phyloP scores from a whole-genome alignment of 345 rosid species.

The Heritiera littoralis region DNA sequence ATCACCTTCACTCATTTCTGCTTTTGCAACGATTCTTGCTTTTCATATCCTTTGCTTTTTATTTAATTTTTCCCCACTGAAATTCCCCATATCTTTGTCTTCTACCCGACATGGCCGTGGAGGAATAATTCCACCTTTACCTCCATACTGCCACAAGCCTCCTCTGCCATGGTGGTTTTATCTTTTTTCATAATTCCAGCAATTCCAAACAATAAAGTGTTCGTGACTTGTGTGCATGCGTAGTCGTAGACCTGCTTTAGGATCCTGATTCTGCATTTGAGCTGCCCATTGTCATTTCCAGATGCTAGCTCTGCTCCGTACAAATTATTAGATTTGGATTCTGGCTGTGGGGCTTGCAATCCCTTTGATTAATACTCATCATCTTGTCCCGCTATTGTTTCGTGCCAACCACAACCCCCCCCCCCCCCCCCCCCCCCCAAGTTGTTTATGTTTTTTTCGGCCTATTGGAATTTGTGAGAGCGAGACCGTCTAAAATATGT shows the following conservation, averaged over 20 bases:
- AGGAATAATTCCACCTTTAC: conserved; percentile 14
- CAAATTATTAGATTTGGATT: conserved; percentile 7
- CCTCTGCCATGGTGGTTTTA: not conserved
- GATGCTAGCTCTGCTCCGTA: not conserved
- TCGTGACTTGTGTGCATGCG: not conserved
- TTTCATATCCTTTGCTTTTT: not conserved
- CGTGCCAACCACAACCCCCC: not conserved
- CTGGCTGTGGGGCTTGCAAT: conserved; percentile 18
- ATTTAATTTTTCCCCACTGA: not conserved
- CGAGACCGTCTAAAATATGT: not conserved
- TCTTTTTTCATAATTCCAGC: not conserved
- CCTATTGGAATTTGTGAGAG: not conserved
- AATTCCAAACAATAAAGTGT: conserved; percentile 5
- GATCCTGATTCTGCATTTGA: not conserved
- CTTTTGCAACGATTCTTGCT: not conserved
- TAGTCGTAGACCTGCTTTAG: not conserved
- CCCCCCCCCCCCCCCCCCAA: not conserved
- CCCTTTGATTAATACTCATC: not conserved
- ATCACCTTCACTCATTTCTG: not conserved
- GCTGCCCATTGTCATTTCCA: not conserved
- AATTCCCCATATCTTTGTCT: not conserved
- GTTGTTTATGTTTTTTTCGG: not conserved
- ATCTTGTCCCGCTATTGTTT: not conserved
- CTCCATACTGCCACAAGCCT: not conserved
- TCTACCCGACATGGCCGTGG: conserved; percentile 4